phyloP scores from a whole-genome alignment of 345 rosid species.

The Eucalyptus erythrocorys region DNA sequence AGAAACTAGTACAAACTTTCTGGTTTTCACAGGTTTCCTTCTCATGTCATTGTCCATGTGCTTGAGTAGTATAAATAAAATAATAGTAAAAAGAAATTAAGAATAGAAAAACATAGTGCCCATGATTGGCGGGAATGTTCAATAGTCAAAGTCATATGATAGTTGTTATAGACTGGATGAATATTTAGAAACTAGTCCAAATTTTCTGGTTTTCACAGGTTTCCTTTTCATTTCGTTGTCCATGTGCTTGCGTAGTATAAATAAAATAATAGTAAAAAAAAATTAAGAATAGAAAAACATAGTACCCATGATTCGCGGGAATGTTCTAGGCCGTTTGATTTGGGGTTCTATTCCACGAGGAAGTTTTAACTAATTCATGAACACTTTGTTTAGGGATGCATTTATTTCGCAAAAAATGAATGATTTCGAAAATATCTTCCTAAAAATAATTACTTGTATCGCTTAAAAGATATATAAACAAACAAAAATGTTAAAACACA shows the following conservation, averaged over 20 bases:
- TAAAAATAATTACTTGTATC: fast-evolving
- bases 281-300: not conserved
- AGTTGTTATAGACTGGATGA: not conserved
- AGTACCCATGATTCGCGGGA: not conserved
- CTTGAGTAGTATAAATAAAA: not conserved
- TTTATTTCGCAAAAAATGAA: not conserved
- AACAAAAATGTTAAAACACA: not conserved
- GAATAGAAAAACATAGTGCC: not conserved
- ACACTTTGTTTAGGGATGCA: fast-evolving
- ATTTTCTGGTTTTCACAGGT: not conserved
- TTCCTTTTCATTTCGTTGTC: not conserved
- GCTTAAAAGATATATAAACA: not conserved
- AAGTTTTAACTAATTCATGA: not conserved
- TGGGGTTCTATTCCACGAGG: not conserved
- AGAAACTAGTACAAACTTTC: not conserved
- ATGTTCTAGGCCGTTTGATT: not conserved
- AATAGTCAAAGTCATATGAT: too few relatives aligned
- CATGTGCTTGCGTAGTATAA: too few relatives aligned
- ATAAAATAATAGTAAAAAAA: too few relatives aligned
- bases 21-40: not conserved
- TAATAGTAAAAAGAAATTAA: not conserved
- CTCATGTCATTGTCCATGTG: not conserved
- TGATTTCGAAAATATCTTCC: fast-evolving
- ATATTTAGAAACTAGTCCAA: not conserved
- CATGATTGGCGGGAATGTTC: too few relatives aligned